Percentiles rank a stretch among this genome's conserved stretches.
Evolutionary conservation across 2,329 filamentous ascomycete genomes (phyloP).

Genomic region (Lasiodiplodia sp.): DNA sequence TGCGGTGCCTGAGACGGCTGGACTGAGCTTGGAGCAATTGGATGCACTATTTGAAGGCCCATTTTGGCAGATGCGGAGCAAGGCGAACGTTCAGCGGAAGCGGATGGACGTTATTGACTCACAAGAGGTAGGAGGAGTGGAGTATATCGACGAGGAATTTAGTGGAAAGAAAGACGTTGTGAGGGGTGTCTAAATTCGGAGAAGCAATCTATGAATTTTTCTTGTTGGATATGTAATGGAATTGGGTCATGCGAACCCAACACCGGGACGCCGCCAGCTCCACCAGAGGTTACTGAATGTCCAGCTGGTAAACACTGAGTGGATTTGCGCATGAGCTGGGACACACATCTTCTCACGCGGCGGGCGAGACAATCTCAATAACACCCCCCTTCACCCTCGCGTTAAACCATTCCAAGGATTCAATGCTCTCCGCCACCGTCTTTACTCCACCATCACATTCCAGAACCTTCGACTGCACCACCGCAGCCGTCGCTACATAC

Average conservation of each 20-base stretch:
- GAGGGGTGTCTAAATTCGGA: not conserved
- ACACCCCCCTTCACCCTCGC: constrained; percentile 58
- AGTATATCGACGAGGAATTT: not conserved
- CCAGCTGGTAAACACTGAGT: too few species aligned
- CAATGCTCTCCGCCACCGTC: constrained; percentile 48
- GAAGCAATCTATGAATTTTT: too few species aligned
- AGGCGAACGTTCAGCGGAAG: not conserved
- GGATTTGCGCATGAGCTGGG: too few species aligned
- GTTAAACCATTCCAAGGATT: constrained; percentile 65
- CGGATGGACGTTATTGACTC: not conserved
- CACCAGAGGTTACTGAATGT: too few species aligned
- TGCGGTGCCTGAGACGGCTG: constrained; percentile 51
- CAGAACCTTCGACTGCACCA: constrained; percentile 55
- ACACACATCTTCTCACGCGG: too few species aligned
- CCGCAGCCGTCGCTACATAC: not conserved
- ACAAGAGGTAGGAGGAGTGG: not conserved
- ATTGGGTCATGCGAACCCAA: too few species aligned
- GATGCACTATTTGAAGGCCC: constrained; percentile 47
- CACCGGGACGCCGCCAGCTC: too few species aligned
- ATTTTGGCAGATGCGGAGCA: constrained; percentile 31
- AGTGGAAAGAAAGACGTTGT: not conserved
- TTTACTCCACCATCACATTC: constrained; percentile 46
- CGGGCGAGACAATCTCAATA: constrained; percentile 47
- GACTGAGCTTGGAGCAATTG: constrained; percentile 50
- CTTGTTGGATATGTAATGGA: too few species aligned